These are phyloP conservation scores for Podosphaera fusca DNA, from an alignment of 2,329 filamentous ascomycete species.

Conservation along the genomic window DNA sequence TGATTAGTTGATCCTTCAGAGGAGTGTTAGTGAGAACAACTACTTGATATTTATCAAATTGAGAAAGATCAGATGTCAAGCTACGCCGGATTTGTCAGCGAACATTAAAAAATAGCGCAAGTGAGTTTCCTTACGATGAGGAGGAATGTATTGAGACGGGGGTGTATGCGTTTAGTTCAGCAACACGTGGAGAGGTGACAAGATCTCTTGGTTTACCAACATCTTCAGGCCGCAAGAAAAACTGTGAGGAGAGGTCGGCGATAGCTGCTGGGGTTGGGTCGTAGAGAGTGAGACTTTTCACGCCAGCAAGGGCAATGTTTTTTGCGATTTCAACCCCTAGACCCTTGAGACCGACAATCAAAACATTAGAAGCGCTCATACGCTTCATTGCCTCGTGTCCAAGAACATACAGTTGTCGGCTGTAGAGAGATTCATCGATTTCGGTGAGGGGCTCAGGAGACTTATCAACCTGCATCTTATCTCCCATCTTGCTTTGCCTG, in stretches of 20 bases:
- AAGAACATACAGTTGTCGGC: slow-evolving; percentile 48
- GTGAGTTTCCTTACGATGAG: slow-evolving; percentile 20
- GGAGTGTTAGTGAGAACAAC: slow-evolving; percentile 74
- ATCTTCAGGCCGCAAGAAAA: slow-evolving; percentile 76
- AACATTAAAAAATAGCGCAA: neutral
- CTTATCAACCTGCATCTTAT: slow-evolving; percentile 41
- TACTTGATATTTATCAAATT: slow-evolving; percentile 78
- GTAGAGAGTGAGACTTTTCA: slow-evolving; percentile 88
- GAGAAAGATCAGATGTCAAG: slow-evolving; percentile 51
- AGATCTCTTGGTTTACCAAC: slow-evolving; percentile 78
- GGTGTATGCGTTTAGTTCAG: slow-evolving; percentile 90
- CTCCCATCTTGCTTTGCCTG: slow-evolving; percentile 38
- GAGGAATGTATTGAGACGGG: slow-evolving; percentile 59
- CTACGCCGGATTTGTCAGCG: slow-evolving; percentile 20
- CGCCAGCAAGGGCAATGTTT: slow-evolving; percentile 91
- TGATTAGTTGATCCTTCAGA: slow-evolving; percentile 55
- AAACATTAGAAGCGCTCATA: slow-evolving; percentile 88
- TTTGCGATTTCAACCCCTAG: slow-evolving; percentile 96
- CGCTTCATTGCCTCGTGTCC: slow-evolving; percentile 86
- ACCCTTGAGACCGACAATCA: slow-evolving; percentile 77
- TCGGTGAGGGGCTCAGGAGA: slow-evolving; percentile 30
- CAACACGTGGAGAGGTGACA: slow-evolving; percentile 69
- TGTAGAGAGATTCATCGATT: slow-evolving; percentile 54
- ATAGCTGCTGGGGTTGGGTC: slow-evolving; percentile 70
- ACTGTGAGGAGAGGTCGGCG: slow-evolving; percentile 83